These are phyloP conservation scores for Penstemon eatonii DNA, from an alignment of 257 asterid genomes.

Conservation along the genomic window DNA sequence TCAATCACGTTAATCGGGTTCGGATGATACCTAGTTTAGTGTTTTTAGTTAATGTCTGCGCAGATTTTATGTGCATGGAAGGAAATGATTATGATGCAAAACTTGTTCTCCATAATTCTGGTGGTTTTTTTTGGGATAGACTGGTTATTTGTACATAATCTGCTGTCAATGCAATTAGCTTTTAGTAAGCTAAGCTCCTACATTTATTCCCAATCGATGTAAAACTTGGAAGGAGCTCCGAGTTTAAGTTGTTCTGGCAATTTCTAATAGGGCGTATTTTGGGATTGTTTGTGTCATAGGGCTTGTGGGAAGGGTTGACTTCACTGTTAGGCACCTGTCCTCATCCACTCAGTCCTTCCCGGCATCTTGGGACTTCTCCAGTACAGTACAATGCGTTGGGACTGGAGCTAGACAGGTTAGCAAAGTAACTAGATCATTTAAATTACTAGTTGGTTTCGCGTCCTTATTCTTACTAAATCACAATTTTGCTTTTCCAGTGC, in stretches of 20 bases:
- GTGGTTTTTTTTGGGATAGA: neutral
- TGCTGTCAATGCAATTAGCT: neutral
- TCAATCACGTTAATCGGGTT: neutral
- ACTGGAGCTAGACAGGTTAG: conserved; percentile 69
- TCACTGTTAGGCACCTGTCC: conserved; percentile 92
- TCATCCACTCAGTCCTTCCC: conserved; percentile 73
- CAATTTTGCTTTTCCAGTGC: conserved; percentile 53
- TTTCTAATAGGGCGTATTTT: conserved; percentile 4
- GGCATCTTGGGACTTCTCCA: conserved; percentile 52
- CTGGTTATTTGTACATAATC: neutral
- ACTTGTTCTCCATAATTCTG: conserved; percentile 1
- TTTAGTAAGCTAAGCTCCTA: neutral
- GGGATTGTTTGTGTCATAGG: conserved; percentile 46
- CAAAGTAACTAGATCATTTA: conserved; percentile 1
- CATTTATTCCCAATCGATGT: neutral
- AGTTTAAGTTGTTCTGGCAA: conserved; percentile 15
- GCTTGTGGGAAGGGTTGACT: conserved; percentile 89
- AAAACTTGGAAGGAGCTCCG: conserved; percentile 11
- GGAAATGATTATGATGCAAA: conserved; percentile 1
- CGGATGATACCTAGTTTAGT: neutral
- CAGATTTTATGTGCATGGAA: conserved; percentile 1
- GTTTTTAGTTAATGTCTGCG: conserved; percentile 6
- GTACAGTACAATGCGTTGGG: conserved; percentile 73
- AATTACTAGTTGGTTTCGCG: conserved; percentile 23
- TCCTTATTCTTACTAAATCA: conserved; percentile 24